Conservation (phyloP, 805 yeast species). For the Clavispora asparagi region DNA sequence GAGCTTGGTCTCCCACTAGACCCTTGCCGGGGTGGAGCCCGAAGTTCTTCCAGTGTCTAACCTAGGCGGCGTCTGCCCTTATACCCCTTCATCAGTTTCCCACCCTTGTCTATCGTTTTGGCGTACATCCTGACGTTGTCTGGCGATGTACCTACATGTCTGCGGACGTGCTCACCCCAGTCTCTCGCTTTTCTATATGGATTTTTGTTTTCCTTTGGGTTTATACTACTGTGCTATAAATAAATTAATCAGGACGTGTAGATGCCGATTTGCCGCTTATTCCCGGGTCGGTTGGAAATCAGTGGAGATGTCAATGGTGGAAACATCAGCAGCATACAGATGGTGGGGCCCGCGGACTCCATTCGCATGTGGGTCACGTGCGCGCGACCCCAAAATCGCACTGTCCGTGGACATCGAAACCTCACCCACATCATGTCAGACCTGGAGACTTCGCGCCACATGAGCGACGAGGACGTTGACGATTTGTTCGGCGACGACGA, state of each 20-base stretch:
- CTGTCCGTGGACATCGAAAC: background rate
- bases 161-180: background rate
- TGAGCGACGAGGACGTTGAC: conserved; percentile 25
- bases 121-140: background rate
- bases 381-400: conserved; percentile 7
- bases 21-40: too few species aligned
- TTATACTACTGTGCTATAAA: background rate
- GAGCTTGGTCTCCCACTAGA: too few species aligned
- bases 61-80: too few species aligned
- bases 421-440: conserved; percentile 20
- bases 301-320: too few species aligned
- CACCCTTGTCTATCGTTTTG: background rate
- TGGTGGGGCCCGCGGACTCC: too few species aligned
- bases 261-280: too few species aligned
- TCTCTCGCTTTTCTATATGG: background rate
- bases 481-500: conserved; percentile 33
- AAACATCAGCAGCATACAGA: too few species aligned
- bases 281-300: too few species aligned
- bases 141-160: background rate
- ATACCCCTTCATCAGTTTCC: background rate
- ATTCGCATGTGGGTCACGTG: too few species aligned
- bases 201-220: background rate
- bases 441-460: conserved; percentile 13
- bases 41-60: too few species aligned
- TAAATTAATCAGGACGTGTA: background rate